Percentiles rank a stretch among this genome's conserved stretches.
Conservation (phyloP, 805 yeast genomes). For the Saturnispora silvae region DNA sequence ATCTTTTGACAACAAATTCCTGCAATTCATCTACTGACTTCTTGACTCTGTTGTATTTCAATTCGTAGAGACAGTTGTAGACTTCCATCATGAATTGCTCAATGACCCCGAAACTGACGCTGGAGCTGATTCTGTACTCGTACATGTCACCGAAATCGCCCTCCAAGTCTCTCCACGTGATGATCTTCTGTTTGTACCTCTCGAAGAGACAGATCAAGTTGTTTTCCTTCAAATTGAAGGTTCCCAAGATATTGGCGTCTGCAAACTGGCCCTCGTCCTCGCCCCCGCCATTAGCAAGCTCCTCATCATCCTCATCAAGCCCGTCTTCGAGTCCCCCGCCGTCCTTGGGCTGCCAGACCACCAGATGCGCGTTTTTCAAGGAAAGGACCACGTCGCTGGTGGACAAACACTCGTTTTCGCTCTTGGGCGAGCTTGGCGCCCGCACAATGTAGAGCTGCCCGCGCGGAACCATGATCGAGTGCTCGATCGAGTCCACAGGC, state of each 20-base stretch:
- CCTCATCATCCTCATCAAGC: constrained; percentile 37
- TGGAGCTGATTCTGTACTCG: constrained; percentile 64
- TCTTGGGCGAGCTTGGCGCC: constrained; percentile 73
- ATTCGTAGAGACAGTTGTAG: constrained; percentile 64
- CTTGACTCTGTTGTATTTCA: constrained; percentile 52
- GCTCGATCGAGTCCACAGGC: constrained; percentile 37
- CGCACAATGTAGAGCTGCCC: constrained; percentile 73
- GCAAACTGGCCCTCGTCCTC: constrained; percentile 28
- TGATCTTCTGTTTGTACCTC: constrained; percentile 39
- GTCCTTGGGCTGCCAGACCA: constrained; percentile 56
- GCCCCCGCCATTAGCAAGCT: constrained; percentile 37
- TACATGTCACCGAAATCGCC: constrained; percentile 84
- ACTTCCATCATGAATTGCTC: constrained; percentile 54
- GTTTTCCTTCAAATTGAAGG: constrained; percentile 53
- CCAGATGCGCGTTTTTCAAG: constrained; percentile 35
- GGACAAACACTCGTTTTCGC: constrained; percentile 73
- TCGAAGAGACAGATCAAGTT: constrained; percentile 45
- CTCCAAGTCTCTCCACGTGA: constrained; percentile 71
- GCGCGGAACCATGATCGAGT: constrained; percentile 57
- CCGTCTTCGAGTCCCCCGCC: constrained; percentile 26
- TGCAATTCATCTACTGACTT: constrained; percentile 36
- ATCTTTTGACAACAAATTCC: constrained; percentile 41
- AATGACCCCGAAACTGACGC: constrained; percentile 43
- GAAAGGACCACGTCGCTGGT: constrained; percentile 60
- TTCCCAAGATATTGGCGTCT: constrained; percentile 52